A percentile compares a stretch with the other conserved stretches of the same genome.
Evolutionary conservation across 495 filamentous ascomycete species (phyloP).

Genomic region (Parathielavia hyrcaniae): DNA sequence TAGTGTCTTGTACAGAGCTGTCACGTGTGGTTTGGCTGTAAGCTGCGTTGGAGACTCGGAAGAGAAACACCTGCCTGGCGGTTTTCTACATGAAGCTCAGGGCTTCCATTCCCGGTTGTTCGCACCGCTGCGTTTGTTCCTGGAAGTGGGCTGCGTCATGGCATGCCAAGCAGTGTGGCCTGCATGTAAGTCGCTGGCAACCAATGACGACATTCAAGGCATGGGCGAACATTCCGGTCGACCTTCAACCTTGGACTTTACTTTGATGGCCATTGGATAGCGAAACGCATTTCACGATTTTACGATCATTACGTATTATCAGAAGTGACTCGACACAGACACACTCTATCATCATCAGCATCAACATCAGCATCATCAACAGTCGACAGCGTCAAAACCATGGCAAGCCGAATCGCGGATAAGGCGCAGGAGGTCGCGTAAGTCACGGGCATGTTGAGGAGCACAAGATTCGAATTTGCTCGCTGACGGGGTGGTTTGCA

Average conservation of each 20-base stretch:
- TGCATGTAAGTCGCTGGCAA: not conserved
- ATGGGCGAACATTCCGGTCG: not conserved
- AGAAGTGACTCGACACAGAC: not conserved
- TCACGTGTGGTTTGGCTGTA: not conserved
- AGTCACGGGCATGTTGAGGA: slow-evolving; percentile 17
- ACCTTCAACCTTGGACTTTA: not conserved
- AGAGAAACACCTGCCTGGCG: not conserved
- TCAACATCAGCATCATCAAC: not conserved
- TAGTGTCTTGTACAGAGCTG: slow-evolving; percentile 6
- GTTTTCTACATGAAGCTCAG: not conserved
- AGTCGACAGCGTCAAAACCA: not conserved
- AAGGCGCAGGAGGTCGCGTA: slow-evolving; percentile 50
- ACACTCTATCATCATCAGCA: not conserved
- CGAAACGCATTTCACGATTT: not conserved
- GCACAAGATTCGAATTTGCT: not conserved
- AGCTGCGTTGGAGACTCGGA: too few relatives aligned
- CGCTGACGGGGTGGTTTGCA: slow-evolving; percentile 24
- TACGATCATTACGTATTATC: not conserved
- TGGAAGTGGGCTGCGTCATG: not conserved
- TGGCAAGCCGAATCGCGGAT: slow-evolving; percentile 28
- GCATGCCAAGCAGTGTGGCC: too few relatives aligned
- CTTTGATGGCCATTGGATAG: not conserved
- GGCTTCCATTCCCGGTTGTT: not conserved
- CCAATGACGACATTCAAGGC: not conserved
- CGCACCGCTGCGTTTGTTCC: not conserved